Conservation (phyloP, 371 early-diverging fungal genomes). For the Encephalitozoon intestinalis region DNA sequence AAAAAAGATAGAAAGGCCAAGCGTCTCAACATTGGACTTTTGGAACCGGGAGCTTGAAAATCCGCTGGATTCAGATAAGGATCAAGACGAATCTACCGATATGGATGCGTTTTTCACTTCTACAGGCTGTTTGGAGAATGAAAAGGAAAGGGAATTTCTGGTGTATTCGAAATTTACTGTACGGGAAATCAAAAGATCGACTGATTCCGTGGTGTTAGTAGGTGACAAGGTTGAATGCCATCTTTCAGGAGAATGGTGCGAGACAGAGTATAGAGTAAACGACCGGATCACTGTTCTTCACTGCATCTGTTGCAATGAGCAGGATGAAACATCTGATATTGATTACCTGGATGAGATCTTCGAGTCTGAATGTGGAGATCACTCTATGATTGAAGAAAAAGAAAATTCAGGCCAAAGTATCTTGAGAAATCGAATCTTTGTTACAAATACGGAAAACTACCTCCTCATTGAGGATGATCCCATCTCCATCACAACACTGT, state of each 20-base stretch:
- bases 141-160: neutral
- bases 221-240: conserved; percentile 18
- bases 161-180: conserved; percentile 17
- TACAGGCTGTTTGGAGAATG: neutral
- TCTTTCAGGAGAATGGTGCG: conserved; percentile 22
- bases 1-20: neutral
- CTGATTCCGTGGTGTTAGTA: neutral
- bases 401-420: neutral
- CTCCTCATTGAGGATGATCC: conserved; percentile 46
- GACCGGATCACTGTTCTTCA: conserved; percentile 6
- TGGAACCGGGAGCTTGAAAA: neutral
- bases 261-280: conserved; percentile 8
- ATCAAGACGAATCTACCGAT: neutral
- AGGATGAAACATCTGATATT: neutral
- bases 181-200: neutral
- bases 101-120: conserved; percentile 7
- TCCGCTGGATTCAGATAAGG: neutral
- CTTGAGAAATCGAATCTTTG: neutral
- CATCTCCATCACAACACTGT: conserved; percentile 37
- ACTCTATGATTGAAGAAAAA: neutral
- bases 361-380: neutral
- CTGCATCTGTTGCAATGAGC: conserved; percentile 13
- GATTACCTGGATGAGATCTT: neutral
- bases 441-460: conserved; percentile 16
- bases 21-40: neutral